These are phyloP conservation scores for Skeletonema potamos DNA, from an alignment of 108 stramenopile genomes.

Conservation along the genomic window DNA sequence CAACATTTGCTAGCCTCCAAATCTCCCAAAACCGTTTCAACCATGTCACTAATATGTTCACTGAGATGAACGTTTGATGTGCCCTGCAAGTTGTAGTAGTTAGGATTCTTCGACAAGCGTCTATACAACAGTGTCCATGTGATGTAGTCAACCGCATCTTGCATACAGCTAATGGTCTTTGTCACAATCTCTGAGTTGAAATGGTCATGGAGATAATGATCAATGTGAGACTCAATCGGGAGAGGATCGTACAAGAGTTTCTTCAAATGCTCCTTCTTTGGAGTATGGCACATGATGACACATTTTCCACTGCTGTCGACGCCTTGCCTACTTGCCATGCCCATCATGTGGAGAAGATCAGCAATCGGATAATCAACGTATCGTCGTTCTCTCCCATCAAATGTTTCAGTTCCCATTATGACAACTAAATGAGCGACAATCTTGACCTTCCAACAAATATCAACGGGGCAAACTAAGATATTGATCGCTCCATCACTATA, in stretches of 20 bases:
- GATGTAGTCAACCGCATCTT: conserved; percentile 97
- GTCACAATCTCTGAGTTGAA: conserved; percentile 97
- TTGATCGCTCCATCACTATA: conserved; percentile 65
- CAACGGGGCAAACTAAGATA: conserved; percentile 87
- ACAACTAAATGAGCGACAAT: conserved; percentile 81
- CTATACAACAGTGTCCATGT: conserved; percentile 99
- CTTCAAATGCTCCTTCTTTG: conserved; percentile 93
- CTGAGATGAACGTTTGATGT: conserved; percentile 91
- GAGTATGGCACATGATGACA: conserved; percentile 91
- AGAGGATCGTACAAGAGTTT: conserved; percentile 95
- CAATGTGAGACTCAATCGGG: conserved; percentile 97
- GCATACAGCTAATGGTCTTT: conserved; percentile 93
- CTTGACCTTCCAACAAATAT: conserved; percentile 86
- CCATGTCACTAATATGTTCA: conserved; percentile 98
- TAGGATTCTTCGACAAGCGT: conserved; percentile 98
- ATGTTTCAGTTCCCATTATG: conserved; percentile 96
- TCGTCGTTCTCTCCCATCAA: conserved; percentile 91
- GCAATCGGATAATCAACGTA: conserved; percentile 94
- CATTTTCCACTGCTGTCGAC: conserved; percentile 77
- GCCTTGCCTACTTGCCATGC: conserved; percentile 75
- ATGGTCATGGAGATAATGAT: conserved; percentile 96
- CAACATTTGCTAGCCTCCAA: conserved; percentile 93
- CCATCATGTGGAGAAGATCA: conserved; percentile 96
- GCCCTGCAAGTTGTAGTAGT: conserved; percentile 95
- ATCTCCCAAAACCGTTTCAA: conserved; percentile 94